These are phyloP conservation scores for Lathyrus oleraceus DNA, from an alignment of 306 rosid genomes.

Conservation along the genomic window DNA sequence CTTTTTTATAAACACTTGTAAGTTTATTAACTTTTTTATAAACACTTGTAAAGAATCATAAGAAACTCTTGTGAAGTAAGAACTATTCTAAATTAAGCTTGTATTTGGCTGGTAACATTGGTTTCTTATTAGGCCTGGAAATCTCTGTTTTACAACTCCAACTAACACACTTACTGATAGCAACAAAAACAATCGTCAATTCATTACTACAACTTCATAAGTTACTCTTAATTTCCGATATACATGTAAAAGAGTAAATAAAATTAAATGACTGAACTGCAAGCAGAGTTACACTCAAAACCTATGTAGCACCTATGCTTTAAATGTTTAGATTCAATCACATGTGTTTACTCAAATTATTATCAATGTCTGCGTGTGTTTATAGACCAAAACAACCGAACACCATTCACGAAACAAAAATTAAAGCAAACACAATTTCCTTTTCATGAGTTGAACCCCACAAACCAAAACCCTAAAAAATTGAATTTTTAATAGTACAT, in stretches of 20 bases:
- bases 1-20: not conserved
- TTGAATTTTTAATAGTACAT: not conserved
- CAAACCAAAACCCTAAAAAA: slow-evolving; percentile 1
- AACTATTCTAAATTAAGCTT: not conserved
- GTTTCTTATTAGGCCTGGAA: not conserved
- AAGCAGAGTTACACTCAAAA: not conserved
- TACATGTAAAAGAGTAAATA: not conserved
- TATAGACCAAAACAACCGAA: not conserved
- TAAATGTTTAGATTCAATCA: not conserved
- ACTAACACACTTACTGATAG: not conserved
- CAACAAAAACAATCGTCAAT: not conserved
- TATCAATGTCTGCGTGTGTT: not conserved
- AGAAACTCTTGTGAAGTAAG: not conserved
- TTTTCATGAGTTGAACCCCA: not conserved
- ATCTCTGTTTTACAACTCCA: not conserved
- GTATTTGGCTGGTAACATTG: not conserved
- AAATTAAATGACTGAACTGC: slow-evolving; percentile 1
- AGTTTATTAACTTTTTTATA: not conserved
- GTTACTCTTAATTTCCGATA: not conserved
- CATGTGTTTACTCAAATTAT: not conserved
- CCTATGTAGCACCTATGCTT: not conserved
- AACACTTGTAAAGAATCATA: no score
- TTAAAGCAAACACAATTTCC: slow-evolving; percentile 2
- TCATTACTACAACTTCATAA: not conserved
- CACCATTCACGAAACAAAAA: not conserved